phyloP scores from a whole-genome alignment of 176 grass and related monocot genomes.

The Eragrostis curvula region DNA sequence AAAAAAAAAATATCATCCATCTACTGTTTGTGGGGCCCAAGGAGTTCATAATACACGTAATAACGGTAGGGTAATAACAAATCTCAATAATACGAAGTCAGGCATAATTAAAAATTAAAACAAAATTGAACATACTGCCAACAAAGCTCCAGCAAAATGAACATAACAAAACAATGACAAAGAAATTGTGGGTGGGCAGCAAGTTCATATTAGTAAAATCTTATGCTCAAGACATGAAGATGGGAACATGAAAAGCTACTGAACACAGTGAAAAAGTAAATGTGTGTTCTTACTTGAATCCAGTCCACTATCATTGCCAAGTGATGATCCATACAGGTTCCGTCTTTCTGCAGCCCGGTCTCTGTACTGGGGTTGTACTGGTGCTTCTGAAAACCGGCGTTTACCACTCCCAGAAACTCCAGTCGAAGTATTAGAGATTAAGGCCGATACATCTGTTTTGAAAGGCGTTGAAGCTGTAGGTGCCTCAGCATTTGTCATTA shows the following conservation, averaged over 20 bases:
- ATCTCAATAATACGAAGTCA: neutral
- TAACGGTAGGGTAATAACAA: constrained; percentile 1
- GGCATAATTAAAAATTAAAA: constrained; percentile 6
- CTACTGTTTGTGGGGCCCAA: constrained; percentile 38
- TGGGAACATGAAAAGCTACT: neutral
- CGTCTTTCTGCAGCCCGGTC: constrained; percentile 96
- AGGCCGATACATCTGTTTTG: constrained; percentile 82
- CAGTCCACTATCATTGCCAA: constrained; percentile 47
- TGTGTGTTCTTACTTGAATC: constrained; percentile 76
- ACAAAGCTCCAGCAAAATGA: constrained; percentile 7
- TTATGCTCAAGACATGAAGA: constrained; percentile 18
- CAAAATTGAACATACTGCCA: neutral
- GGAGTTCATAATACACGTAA: constrained; percentile 10
- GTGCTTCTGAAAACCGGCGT: constrained; percentile 93
- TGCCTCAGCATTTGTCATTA: constrained; percentile 40
- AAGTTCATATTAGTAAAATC: neutral
- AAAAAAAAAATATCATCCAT: constrained; percentile 31
- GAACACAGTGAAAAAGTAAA: constrained; percentile 25
- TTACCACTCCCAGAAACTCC: constrained; percentile 66
- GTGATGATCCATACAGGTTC: constrained; percentile 76
- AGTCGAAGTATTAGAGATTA: constrained; percentile 59
- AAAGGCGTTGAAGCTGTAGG: constrained; percentile 50
- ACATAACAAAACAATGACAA: constrained; percentile 6
- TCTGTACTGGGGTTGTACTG: constrained; percentile 80
- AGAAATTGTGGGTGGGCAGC: neutral